Evolutionary conservation across 345 rosid species (phyloP).

Genomic region (Ceriops zippeliana): DNA sequence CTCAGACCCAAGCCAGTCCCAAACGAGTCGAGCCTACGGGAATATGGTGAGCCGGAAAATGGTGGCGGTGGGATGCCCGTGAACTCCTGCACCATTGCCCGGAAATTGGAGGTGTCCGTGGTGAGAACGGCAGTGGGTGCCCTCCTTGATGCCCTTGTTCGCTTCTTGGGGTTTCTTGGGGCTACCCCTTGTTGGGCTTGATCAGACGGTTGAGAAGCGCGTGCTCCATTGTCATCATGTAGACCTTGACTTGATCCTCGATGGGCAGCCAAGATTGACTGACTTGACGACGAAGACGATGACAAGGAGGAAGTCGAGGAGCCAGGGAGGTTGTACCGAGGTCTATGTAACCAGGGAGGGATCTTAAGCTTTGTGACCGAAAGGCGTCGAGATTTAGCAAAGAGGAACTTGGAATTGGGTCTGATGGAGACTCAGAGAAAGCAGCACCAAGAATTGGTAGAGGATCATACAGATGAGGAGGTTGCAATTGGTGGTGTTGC

Average conservation of each 20-base stretch:
- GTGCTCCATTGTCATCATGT: slow-evolving; percentile 19
- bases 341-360: slow-evolving; percentile 25
- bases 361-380: slow-evolving; percentile 23
- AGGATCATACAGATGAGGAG: slow-evolving; percentile 31
- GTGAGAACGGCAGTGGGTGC: slow-evolving; percentile 89
- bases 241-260: slow-evolving; percentile 24
- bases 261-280: slow-evolving; percentile 14
- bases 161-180: slow-evolving; percentile 64
- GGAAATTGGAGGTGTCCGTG: slow-evolving; percentile 82
- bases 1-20: slow-evolving; percentile 40
- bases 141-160: slow-evolving; percentile 81
- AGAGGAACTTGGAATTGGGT: slow-evolving; percentile 26
- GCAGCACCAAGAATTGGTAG: slow-evolving; percentile 29
- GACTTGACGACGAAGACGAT: slow-evolving; percentile 14
- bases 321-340: slow-evolving; percentile 12
- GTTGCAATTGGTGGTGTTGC: slow-evolving; percentile 21
- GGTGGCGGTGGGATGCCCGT: slow-evolving; percentile 86
- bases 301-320: neutral
- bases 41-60: slow-evolving; percentile 53
- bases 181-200: slow-evolving; percentile 13
- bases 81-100: slow-evolving; percentile 96
- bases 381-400: slow-evolving; percentile 29
- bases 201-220: slow-evolving; percentile 25
- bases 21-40: slow-evolving; percentile 66
- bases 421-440: slow-evolving; percentile 34